Base-by-base conservation (phyloP, 1,284 basidiomycete species). In the Boletus hoseneyae region DNA sequence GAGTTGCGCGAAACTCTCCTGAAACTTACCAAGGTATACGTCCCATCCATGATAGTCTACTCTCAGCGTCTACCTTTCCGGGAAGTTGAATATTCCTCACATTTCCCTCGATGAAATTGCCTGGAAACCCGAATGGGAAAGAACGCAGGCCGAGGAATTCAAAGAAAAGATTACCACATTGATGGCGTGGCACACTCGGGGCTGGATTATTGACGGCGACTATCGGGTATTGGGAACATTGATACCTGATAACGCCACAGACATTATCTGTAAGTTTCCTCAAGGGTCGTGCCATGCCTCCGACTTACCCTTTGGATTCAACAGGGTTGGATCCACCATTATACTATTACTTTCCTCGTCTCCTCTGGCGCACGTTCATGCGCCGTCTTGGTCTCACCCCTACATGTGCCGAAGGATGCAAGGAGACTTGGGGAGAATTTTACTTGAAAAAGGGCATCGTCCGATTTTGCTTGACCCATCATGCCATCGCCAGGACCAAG, bases 321-420 rank as follows among this genome's bases (percentile, higher is more conserved):
- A 42, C 50, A 85, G 82, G 82, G 84, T 69, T 85, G 19, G 81
- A 85, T 58, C 81, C 82, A 15, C 84, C 84, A 9, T 68, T 85
- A 39, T 23, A 66, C 8, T 64, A 78, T 15, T 85, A 83, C 65
- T 73, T 85, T 49, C 78, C 81, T 35, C 77, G 83, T 15, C 56
- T 85, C 18, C 55, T 76, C 48, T 50, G 68, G 45, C 74, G 83
- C 40, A 84, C 83, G 1, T 58, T 82, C 25, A 60, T 68, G 50
- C 78, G 83, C 18, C 55, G 83, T 12, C 46, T 82, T 27, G 54
- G 73, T 3, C 47, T 73, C 18, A 46, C 62, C 1, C 10, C 54
- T 2, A 62, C 73, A 2, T 83, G 83, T 61, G 76, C 76, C 29
- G 68, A 73, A 21, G 82, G 78, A 2, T 85, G 82, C 61, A n/a